Base-by-base conservation (phyloP, 2,329 filamentous ascomycete genomes). In the Trichoderma sp. region DNA sequence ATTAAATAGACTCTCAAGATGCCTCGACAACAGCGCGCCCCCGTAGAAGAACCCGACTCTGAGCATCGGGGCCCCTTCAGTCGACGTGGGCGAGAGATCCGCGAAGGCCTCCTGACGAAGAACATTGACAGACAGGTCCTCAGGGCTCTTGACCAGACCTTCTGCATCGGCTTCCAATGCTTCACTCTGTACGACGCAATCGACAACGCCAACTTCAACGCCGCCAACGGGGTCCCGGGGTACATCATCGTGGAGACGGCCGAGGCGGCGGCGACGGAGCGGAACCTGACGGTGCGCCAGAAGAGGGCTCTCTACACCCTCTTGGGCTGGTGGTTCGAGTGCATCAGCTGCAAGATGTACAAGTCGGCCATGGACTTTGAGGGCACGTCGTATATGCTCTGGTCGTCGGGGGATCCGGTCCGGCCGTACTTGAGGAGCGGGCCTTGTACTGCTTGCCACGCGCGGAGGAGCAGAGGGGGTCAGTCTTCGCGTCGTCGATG, bases 241-340 rank as follows among this genome's bases (percentile, higher is more conserved):
- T 55, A 45, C 39, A 17, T 28, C 5, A 24, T 63, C 7, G 60
- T 55, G 39, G 24, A 55, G 21, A 26, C 60, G 6, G 39, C 55
- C 9, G 60, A 63, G 15, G 39, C 15, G 39, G 50, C 48, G 3
- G 26, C 55, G 17, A 15, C 21, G 19, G 28, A 15, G 17, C 17
- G 51, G 7, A 21, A 24, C 19, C 50, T 63, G 6, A 30, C 17
- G 15, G 17, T 63, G 21, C 24, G 51, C 9, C 39, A 39, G 39
- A 63, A 63, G 30, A 44, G 19, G n/a, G 21, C 24, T 1, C 60
- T 63, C 3, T 63, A 55, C 17, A 26, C 50, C 17, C 45, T 63
- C 30, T n/a, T 63, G 9, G 41, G 43, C 15, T 63, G 60, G 60
- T 39, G 55, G 15, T 63, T 63, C n/a, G 60, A 63, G 39, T 63